Conservation (phyloP, 176 grass and related monocot species). For the Bromus sterilis region DNA sequence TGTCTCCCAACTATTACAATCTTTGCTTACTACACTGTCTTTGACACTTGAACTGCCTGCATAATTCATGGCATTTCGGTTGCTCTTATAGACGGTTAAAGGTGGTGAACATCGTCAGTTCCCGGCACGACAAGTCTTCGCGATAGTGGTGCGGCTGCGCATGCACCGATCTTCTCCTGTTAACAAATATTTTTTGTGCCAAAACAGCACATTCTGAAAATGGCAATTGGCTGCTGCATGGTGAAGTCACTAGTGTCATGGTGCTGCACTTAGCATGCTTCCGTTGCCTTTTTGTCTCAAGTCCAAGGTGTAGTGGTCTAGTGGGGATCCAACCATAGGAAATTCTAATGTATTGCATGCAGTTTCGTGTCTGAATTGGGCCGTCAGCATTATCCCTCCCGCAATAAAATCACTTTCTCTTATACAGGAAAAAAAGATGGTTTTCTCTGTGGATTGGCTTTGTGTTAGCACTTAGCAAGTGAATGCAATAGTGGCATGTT, state of each 20-base stretch:
- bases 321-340: conserved; percentile 28
- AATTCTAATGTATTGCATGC: not conserved
- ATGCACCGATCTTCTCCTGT: not conserved
- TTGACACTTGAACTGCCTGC: not conserved
- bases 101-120: not conserved
- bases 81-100: conserved; percentile 20
- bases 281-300: conserved; percentile 13
- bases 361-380: not conserved
- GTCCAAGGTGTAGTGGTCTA: conserved; percentile 30
- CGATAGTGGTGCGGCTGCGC: conserved; percentile 19
- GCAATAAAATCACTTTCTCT: too few species aligned
- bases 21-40: not conserved
- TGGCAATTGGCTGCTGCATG: not conserved
- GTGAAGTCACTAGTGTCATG: conserved; percentile 30
- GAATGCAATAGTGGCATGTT: conserved; percentile 8
- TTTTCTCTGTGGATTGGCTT: not conserved
- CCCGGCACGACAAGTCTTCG: not conserved
- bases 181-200: not conserved
- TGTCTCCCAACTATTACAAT: not conserved
- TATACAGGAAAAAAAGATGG: too few species aligned
- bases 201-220: conserved; percentile 14
- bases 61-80: not conserved
- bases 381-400: not conserved
- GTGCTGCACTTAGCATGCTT: conserved; percentile 33
- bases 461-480: not conserved